These are phyloP conservation scores for Coemansia sp. DNA, from an alignment of 192 early-diverging fungal species.

Conservation along the genomic window DNA sequence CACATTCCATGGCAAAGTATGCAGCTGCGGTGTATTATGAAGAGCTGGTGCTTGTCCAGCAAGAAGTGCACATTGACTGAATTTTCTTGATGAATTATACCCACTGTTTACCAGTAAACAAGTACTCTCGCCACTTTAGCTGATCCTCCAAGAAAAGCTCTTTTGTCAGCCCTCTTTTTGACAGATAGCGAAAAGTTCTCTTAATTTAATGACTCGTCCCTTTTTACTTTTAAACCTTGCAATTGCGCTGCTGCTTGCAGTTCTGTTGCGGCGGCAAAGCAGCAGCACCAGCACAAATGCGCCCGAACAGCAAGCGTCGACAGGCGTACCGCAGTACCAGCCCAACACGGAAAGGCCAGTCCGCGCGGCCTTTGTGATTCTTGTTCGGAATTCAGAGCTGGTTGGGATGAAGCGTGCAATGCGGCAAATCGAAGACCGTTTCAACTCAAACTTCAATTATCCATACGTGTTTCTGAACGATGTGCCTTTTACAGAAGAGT, in stretches of 20 bases:
- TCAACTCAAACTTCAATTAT: slow-evolving; percentile 78
- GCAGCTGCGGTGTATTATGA: slow-evolving; percentile 33
- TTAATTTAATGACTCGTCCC: not conserved
- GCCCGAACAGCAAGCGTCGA: not conserved
- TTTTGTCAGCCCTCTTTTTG: too few relatives aligned
- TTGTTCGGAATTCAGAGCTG: slow-evolving; percentile 72
- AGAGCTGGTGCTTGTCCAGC: slow-evolving; percentile 45
- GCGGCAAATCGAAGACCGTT: slow-evolving; percentile 75
- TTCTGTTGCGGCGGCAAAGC: slow-evolving; percentile 2
- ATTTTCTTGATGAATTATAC: not conserved
- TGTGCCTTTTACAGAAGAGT: slow-evolving; percentile 67
- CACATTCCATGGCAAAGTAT: slow-evolving; percentile 17
- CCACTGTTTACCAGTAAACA: too few relatives aligned
- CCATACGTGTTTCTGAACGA: slow-evolving; percentile 90
- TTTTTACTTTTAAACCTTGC: slow-evolving; percentile 21
- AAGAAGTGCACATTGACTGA: slow-evolving; percentile 26
- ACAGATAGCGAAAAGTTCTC: too few relatives aligned
- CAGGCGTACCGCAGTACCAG: slow-evolving; percentile 17
- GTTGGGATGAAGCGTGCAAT: slow-evolving; percentile 62
- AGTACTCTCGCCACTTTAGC: too few relatives aligned
- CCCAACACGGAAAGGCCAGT: slow-evolving; percentile 27
- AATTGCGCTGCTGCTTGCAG: slow-evolving; percentile 33
- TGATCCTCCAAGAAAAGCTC: too few relatives aligned
- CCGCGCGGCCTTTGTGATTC: slow-evolving; percentile 74
- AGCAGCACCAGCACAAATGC: not conserved